Base-by-base conservation (phyloP, 768 basidiomycete species). In the Phanerodontia chrysosporium region DNA sequence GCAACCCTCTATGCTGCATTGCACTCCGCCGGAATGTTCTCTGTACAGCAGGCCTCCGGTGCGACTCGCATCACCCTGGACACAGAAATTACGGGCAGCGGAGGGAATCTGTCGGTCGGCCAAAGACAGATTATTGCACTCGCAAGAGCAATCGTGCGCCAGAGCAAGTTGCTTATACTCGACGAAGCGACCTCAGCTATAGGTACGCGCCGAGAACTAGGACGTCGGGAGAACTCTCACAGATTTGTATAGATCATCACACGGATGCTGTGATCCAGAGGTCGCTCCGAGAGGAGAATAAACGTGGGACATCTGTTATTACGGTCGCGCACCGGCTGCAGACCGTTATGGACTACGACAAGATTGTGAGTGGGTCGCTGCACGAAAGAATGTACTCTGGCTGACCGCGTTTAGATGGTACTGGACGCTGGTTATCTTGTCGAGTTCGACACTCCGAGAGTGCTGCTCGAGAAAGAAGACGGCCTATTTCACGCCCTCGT, bases 91-190 rank as follows among this genome's bases (percentile, higher is more conserved):
- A 69, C 78, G 1, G 72, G 72, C 24, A 79, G 77, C 2, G 79
- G 78, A 0, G 51, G 70, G 1, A 81, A 80, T 60, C 64, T 82
- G 12, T 80, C 78, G 8, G 76, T 85, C 14, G 83, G 84, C 2
- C 80, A 86, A 63, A 70, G 83, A 13, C 84, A 85, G 66, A 77
- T 86, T 21, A 69, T 86, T n/a, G 83, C 83, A 0, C 72, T 86
- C 0, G 83, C 84, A 0, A 73, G 84, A 28, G 84, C 84, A 0
- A 78, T 85, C 57, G 77, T 85, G 1, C 70, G 84, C 16, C 67
- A 72, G 44, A 82, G 79, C 66, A 85, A 83, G 63, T 63, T 86
- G 14, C 70, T 84, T 36, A 79, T 85, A 39, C 69, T 85, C 3
- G 84, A 86, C 58, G 84, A 86, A 65, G 62, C 13, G 59, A 52